Evolutionary conservation across 495 filamentous ascomycete genomes (phyloP).

Genomic region (Penicillium soppii): DNA sequence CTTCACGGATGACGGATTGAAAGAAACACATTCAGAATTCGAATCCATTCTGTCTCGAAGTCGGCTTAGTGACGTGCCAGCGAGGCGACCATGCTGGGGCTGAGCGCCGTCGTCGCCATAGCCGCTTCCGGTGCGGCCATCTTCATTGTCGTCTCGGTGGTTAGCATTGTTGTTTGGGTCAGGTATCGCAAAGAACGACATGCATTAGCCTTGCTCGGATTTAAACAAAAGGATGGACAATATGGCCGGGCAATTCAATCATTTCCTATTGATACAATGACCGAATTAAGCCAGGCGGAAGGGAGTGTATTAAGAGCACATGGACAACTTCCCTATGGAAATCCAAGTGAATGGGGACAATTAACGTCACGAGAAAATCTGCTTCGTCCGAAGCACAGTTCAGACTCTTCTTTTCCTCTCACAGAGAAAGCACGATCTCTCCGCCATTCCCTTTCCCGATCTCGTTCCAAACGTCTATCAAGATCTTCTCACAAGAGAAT

Average conservation of each 20-base stretch:
- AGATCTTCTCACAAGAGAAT: conserved; percentile 21
- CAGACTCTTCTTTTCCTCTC: conserved; percentile 28
- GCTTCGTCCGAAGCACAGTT: conserved; percentile 14
- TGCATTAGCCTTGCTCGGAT: conserved; percentile 26
- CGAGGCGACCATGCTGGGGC: conserved; percentile 31
- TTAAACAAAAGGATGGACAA: conserved; percentile 24
- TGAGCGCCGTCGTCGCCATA: conserved; percentile 42
- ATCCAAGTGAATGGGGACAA: conserved; percentile 42
- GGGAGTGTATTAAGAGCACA: conserved; percentile 35
- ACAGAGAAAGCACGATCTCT: conserved; percentile 29
- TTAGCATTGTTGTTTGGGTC: conserved; percentile 39
- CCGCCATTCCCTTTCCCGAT: conserved; percentile 32
- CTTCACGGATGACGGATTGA: conserved; percentile 5
- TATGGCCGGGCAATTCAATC: conserved; percentile 24
- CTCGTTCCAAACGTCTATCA: conserved; percentile 29
- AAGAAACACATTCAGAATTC: neutral
- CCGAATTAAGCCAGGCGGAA: conserved; percentile 36
- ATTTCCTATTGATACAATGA: conserved; percentile 35
- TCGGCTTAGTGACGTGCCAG: conserved; percentile 5
- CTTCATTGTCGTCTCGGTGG: conserved; percentile 33
- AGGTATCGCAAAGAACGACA: conserved; percentile 42
- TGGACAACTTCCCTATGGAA: conserved; percentile 39
- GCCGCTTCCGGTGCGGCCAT: conserved; percentile 40
- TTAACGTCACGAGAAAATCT: conserved; percentile 43
- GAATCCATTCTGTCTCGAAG: neutral